phyloP scores from a whole-genome alignment of 2,329 filamentous ascomycete genomes.

The Ophiostoma angusticollis region DNA sequence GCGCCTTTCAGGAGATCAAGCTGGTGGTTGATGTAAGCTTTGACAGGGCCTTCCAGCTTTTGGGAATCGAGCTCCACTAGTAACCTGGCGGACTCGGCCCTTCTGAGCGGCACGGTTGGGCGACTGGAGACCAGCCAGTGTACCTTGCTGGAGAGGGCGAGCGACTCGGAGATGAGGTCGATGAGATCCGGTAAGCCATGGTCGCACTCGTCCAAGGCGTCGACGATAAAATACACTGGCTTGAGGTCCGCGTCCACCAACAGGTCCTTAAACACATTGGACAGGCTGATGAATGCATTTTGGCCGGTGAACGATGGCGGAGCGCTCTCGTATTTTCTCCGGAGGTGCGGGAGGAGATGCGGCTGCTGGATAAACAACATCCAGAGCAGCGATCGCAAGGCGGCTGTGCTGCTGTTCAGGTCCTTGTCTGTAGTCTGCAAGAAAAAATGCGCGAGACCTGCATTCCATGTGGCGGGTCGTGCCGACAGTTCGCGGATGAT shows the following conservation, averaged over 20 bases:
- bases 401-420: slow-evolving; percentile 13
- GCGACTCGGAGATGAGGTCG: not conserved
- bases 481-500: slow-evolving; percentile 1
- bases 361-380: slow-evolving; percentile 15
- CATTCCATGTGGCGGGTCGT: not conserved
- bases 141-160: not conserved
- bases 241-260: not conserved
- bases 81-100: not conserved
- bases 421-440: slow-evolving; percentile 12
- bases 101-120: not conserved
- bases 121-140: slow-evolving; percentile 3
- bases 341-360: slow-evolving; percentile 13
- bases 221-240: slow-evolving; percentile 2
- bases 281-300: not conserved
- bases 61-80: slow-evolving; percentile 2
- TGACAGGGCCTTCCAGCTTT: not conserved
- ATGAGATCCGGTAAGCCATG: not conserved
- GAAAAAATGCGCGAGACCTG: slow-evolving; percentile 8
- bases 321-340: slow-evolving; percentile 11
- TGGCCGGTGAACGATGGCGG: slow-evolving; percentile 7
- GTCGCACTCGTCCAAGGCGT: slow-evolving; percentile 4
- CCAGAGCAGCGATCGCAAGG: slow-evolving; percentile 14
- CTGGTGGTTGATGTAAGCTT: slow-evolving; percentile 4
- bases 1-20: not conserved
- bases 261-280: not conserved